phyloP scores from a whole-genome alignment of 2,329 filamentous ascomycete species.

The Alternaria angustiovoidea region DNA sequence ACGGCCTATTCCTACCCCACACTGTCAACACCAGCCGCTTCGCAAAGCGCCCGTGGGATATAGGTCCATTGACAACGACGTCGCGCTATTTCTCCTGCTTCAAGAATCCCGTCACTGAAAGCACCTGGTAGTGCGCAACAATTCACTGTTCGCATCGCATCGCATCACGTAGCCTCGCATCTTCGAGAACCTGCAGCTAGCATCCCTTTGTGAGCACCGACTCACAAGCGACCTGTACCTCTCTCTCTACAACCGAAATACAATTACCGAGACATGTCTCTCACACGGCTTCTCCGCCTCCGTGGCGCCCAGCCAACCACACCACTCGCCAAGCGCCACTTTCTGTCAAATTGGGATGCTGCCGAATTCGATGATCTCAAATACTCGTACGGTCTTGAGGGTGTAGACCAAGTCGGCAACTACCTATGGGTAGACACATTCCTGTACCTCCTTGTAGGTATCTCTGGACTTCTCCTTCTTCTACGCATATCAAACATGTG shows the following conservation, averaged over 20 bases:
- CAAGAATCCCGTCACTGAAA: slow-evolving; percentile 9
- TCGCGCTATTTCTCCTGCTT: slow-evolving; percentile 17
- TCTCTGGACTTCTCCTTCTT: slow-evolving; percentile 50
- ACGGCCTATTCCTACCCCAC: slow-evolving; percentile 28
- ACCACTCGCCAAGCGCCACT: slow-evolving; percentile 31
- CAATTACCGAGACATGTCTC: slow-evolving; percentile 26
- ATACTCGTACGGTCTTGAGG: slow-evolving; percentile 56
- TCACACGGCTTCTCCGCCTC: slow-evolving; percentile 38
- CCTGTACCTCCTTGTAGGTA: slow-evolving; percentile 46
- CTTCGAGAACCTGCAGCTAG: slow-evolving; percentile 3
- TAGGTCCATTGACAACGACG: slow-evolving; percentile 15
- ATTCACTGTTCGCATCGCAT: slow-evolving; percentile 14
- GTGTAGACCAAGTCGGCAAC: slow-evolving; percentile 59
- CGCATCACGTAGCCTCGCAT: slow-evolving; percentile 8
- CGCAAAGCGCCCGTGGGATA: slow-evolving; percentile 29
- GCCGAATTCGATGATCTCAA: slow-evolving; percentile 42
- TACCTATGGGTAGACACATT: slow-evolving; percentile 57
- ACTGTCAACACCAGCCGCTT: slow-evolving; percentile 29
- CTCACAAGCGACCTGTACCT: slow-evolving; percentile 15
- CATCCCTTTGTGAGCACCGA: slow-evolving; percentile 10
- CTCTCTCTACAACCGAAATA: slow-evolving; percentile 5
- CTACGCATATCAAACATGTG: slow-evolving; percentile 54
- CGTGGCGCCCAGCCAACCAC: slow-evolving; percentile 26
- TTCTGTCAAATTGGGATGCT: slow-evolving; percentile 43
- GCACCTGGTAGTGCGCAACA: slow-evolving; percentile 29